Evolutionary conservation across 352 stramenopile species (phyloP).

Genomic region (Phytophthora citricola): DNA sequence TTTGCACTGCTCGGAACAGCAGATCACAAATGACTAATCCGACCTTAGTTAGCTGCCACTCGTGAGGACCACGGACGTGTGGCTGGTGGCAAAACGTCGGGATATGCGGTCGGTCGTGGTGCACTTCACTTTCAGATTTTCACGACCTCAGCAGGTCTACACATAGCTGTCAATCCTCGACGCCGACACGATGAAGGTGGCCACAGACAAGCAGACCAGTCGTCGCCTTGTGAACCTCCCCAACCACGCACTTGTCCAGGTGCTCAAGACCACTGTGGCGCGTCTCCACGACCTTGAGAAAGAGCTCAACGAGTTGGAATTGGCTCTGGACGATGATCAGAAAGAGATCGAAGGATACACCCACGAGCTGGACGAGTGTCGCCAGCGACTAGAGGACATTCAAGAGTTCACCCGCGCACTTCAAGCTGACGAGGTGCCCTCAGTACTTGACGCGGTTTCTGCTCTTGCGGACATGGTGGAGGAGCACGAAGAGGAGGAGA

Average conservation of each 20-base stretch:
- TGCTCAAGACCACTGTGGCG: conserved; percentile 30
- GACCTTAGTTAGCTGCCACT: conserved; percentile 1
- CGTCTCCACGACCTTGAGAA: conserved; percentile 31
- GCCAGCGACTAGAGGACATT: conserved; percentile 30
- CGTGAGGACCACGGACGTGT: background rate
- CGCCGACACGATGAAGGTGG: conserved; percentile 10
- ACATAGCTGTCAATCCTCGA: background rate
- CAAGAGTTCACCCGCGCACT: conserved; percentile 35
- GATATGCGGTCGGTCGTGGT: background rate
- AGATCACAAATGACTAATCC: conserved; percentile 5
- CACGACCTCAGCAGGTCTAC: conserved; percentile 1
- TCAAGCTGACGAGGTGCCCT: conserved; percentile 12
- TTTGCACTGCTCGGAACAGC: background rate
- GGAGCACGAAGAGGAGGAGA: conserved; percentile 33
- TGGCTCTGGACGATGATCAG: conserved; percentile 32
- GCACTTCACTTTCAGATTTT: conserved; percentile 9
- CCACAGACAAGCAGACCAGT: conserved; percentile 19
- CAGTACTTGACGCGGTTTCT: conserved; percentile 13
- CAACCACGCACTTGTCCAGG: conserved; percentile 28
- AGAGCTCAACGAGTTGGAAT: conserved; percentile 28
- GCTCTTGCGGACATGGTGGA: conserved; percentile 34
- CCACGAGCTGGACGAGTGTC: conserved; percentile 33
- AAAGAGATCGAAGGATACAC: conserved; percentile 36
- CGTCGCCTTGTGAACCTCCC: conserved; percentile 22
- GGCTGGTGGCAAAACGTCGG: background rate